These are phyloP conservation scores for Rhynchospora pubera DNA, from an alignment of 176 grass and related monocot species.

Conservation along the genomic window DNA sequence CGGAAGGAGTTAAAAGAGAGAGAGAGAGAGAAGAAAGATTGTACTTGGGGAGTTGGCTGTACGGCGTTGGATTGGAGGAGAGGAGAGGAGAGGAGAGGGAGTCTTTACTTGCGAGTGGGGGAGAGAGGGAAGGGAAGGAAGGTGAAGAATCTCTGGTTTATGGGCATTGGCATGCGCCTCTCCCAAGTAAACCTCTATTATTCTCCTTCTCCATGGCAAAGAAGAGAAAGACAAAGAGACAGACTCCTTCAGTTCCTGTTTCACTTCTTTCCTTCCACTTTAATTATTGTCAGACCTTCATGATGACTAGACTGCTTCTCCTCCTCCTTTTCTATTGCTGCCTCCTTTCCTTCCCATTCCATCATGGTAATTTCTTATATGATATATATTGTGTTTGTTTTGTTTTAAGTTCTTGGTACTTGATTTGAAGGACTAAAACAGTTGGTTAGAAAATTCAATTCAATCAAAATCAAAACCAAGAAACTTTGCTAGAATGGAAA, in stretches of 20 bases:
- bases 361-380: conserved; percentile 23
- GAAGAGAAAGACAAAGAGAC: conserved; percentile 15
- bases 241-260: background rate
- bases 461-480: background rate
- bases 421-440: background rate
- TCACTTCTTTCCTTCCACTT: background rate
- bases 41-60: background rate
- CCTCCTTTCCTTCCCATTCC: conserved; percentile 38
- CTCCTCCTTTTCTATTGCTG: conserved; percentile 38
- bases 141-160: conserved; percentile 16
- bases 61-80: background rate
- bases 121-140: background rate
- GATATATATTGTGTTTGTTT: too few relatives aligned
- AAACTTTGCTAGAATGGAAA: background rate
- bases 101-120: too few relatives aligned
- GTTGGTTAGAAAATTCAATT: background rate
- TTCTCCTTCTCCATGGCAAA: background rate
- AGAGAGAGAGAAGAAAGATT: background rate
- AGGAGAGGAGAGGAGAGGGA: background rate
- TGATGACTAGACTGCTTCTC: background rate
- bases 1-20: background rate
- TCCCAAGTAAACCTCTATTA: conserved; percentile 21
- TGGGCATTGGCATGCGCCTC: conserved; percentile 12
- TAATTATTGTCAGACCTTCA: background rate
- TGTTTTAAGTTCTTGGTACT: background rate